Evolutionary conservation across 768 basidiomycete species (phyloP).

Genomic region (Exsudoporus frostii): DNA sequence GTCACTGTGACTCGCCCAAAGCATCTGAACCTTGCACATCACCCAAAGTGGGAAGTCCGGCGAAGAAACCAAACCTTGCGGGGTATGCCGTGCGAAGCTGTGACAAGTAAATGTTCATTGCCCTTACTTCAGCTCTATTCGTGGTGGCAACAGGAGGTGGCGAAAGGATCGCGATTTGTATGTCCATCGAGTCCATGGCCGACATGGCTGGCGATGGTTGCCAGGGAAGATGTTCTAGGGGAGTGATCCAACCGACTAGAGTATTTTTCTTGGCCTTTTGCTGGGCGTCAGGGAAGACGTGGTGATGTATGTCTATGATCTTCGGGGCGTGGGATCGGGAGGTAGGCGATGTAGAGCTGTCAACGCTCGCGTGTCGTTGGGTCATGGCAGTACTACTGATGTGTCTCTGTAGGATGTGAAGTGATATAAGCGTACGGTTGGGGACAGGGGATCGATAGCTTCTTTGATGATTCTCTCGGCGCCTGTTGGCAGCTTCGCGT

Average conservation of each 20-base stretch:
- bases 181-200: slow-evolving; percentile 57
- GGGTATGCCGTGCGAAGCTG: slow-evolving; percentile 49
- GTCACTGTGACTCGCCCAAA: background rate
- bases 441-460: background rate
- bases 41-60: slow-evolving; percentile 56
- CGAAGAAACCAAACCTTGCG: slow-evolving; percentile 66
- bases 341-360: background rate
- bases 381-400: slow-evolving; percentile 8
- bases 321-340: slow-evolving; percentile 2
- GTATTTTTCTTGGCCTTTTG: slow-evolving; percentile 45
- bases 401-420: background rate
- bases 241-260: slow-evolving; percentile 59
- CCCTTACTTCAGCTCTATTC: slow-evolving; percentile 41
- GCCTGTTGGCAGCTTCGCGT: slow-evolving; percentile 11
- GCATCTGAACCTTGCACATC: slow-evolving; percentile 53
- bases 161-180: slow-evolving; percentile 64
- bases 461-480: slow-evolving; percentile 14
- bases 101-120: slow-evolving; percentile 47
- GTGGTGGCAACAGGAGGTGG: slow-evolving; percentile 54
- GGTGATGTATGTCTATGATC: slow-evolving; percentile 71
- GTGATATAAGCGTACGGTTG: background rate
- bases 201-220: slow-evolving; percentile 51
- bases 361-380: slow-evolving; percentile 3
- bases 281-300: slow-evolving; percentile 58
- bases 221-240: slow-evolving; percentile 67